Evolutionary conservation across 768 basidiomycete species (phyloP), one percentile per base, ranked within the genome.

Genomic region (Amanita pallidorosea): DNA sequence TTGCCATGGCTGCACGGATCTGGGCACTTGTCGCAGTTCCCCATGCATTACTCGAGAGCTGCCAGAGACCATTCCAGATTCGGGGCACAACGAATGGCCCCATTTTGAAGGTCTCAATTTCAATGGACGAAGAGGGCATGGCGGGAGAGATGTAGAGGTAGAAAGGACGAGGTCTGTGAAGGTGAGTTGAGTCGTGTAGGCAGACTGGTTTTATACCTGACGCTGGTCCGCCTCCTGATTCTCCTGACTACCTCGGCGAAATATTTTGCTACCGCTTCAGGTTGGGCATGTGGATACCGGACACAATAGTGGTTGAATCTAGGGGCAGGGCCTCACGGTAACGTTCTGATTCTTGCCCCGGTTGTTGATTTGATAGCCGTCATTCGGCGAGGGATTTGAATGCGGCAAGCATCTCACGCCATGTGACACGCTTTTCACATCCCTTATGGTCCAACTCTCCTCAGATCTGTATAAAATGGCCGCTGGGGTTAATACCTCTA

Each of bases 31-130:
- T 72, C 2, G 84, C 84, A 43, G 76, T 83, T 17, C 89, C 88
- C 88, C 88, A 91, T 2, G 88, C 87, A 46, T 82, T 85, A 60
- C 85, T 85, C 9, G 88, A 88, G 34, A 91, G 76, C 55, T 91
- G 89, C 88, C 88, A 91, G 3, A 91, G 74, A 8, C 87, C 87
- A 6, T 74, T 77, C 82, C 84, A 87, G 49, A 89, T 60, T 49
- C 87, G 77, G 33, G 87, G 81, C 17, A 71, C 73, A 20, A 59
- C 58, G 57, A 79, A 74, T 4, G 76, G 75, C 13, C 84, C 85
- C 20, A 85, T 71, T 18, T 60, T 63, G 55, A 79, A 78, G 0
- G 72, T 74, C 63, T 83, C 78, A 40, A 59, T 31, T 3, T 47
- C 18, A 27, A 23, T 18, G 11, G 47, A 11, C 9, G n/a, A 7